A percentile compares a stretch with the other conserved stretches of the same genome.
These are phyloP conservation scores for Medicago truncatula DNA, from an alignment of 306 rosid species.

Conservation along the genomic window DNA sequence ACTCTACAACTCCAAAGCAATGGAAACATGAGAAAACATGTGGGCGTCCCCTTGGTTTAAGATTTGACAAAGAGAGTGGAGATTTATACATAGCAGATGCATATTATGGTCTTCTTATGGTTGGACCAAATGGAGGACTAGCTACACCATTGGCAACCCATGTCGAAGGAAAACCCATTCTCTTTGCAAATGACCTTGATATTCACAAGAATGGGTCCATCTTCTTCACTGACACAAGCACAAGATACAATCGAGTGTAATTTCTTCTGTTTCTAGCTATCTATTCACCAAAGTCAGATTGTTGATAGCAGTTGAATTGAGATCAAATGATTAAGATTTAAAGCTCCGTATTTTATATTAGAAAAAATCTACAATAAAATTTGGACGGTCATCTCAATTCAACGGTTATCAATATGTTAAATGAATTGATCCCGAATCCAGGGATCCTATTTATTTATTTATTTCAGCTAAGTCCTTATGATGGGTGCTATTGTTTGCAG, in stretches of 20 bases:
- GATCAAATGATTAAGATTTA: too few species aligned
- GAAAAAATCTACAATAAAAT: too few species aligned
- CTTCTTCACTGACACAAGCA: constrained; percentile 92
- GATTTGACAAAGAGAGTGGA: constrained; percentile 75
- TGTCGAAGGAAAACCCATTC: constrained; percentile 73
- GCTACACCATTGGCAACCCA: constrained; percentile 78
- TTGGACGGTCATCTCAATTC: background rate
- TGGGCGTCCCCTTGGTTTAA: constrained; percentile 86
- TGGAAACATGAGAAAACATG: constrained; percentile 88
- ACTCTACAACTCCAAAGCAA: constrained; percentile 82
- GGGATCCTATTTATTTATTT: background rate
- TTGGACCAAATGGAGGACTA: constrained; percentile 82
- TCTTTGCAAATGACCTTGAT: constrained; percentile 93
- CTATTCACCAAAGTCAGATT: background rate
- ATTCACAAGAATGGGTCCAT: constrained; percentile 85
- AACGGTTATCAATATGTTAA: background rate
- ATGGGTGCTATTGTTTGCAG: constrained; percentile 43
- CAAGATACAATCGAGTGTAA: constrained; percentile 79
- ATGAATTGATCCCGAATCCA: background rate
- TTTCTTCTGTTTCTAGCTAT: background rate
- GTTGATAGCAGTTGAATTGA: background rate
- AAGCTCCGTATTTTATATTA: too few species aligned
- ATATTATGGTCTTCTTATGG: constrained; percentile 80
- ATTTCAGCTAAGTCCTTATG: background rate
- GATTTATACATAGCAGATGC: constrained; percentile 86